Conservation (phyloP, 305 asterid genomes). For the Solanum aculeatissimum region DNA sequence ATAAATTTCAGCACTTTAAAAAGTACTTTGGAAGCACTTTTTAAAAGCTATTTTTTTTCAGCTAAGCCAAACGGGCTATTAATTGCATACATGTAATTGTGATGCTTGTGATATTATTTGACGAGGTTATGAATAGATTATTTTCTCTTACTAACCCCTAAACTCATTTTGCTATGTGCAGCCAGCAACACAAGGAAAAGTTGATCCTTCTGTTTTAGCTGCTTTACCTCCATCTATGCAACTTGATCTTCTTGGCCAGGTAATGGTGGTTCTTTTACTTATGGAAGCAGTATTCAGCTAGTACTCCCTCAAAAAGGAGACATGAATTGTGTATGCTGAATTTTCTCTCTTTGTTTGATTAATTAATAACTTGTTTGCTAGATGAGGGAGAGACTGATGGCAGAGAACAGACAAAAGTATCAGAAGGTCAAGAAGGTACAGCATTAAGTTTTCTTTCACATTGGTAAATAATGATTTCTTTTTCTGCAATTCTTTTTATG, state of each 20-base stretch:
- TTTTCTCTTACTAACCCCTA: background rate
- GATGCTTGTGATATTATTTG: background rate
- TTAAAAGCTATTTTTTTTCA: too few relatives aligned
- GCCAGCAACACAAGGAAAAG: constrained; percentile 84
- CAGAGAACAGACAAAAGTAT: constrained; percentile 96
- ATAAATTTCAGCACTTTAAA: too few relatives aligned
- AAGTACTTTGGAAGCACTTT: too few relatives aligned
- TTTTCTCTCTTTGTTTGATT: constrained; percentile 1
- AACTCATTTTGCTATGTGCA: constrained; percentile 11
- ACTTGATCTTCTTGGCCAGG: constrained; percentile 99
- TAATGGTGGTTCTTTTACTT: constrained; percentile 8
- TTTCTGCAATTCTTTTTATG: background rate
- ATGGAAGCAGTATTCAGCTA: background rate
- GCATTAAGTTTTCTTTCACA: background rate
- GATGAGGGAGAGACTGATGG: constrained; percentile 99
- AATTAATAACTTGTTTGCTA: constrained; percentile 23
- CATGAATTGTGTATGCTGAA: background rate
- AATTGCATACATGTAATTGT: background rate
- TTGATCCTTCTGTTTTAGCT: constrained; percentile 96
- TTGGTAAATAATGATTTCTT: background rate
- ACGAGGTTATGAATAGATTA: background rate
- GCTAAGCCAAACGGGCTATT: too few relatives aligned
- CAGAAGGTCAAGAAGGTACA: constrained; percentile 95
- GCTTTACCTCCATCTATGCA: constrained; percentile 98
- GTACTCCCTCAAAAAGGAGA: background rate